Conservation (phyloP, 371 early-diverging fungal species). For the Mortierella sp. region DNA sequence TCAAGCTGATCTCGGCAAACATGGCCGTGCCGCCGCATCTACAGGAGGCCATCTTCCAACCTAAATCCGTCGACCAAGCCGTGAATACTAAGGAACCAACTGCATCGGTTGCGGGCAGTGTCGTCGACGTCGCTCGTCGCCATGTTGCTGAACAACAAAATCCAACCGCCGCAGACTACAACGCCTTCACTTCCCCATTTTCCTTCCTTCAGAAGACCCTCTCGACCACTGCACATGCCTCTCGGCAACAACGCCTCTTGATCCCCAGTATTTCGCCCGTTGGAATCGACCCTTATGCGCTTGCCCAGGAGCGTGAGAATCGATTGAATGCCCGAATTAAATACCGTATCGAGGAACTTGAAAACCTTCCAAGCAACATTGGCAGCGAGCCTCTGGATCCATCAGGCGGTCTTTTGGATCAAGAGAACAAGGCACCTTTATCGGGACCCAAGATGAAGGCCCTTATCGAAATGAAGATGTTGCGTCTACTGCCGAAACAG, state of each 20-base stretch:
- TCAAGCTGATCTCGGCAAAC: slow-evolving; percentile 83
- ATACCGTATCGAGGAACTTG: slow-evolving; percentile 82
- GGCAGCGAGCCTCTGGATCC: slow-evolving; percentile 56
- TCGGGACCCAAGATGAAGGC: slow-evolving; percentile 72
- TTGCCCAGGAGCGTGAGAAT: slow-evolving; percentile 82
- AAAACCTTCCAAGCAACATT: slow-evolving; percentile 69
- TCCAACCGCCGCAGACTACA: slow-evolving; percentile 46
- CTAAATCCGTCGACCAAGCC: slow-evolving; percentile 55
- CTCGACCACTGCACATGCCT: slow-evolving; percentile 64
- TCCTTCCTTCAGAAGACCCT: slow-evolving; percentile 64
- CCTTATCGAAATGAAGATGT: slow-evolving; percentile 84
- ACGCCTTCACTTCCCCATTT: slow-evolving; percentile 61
- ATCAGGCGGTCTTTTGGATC: slow-evolving; percentile 34
- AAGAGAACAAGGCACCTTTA: slow-evolving; percentile 39
- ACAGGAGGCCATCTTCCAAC: slow-evolving; percentile 77
- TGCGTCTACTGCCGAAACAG: slow-evolving; percentile 84
- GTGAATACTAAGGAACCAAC: slow-evolving; percentile 49
- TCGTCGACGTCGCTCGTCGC: slow-evolving; percentile 53
- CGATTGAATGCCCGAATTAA: slow-evolving; percentile 72
- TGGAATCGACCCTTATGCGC: slow-evolving; percentile 80
- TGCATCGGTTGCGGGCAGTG: slow-evolving; percentile 41
- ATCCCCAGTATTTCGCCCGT: slow-evolving; percentile 82
- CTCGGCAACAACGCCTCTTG: slow-evolving; percentile 75
- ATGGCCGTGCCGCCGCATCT: slow-evolving; percentile 80
- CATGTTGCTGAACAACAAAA: slow-evolving; percentile 51